Base-by-base conservation (phyloP, 352 stramenopile species). In the Discostella stelligera region DNA sequence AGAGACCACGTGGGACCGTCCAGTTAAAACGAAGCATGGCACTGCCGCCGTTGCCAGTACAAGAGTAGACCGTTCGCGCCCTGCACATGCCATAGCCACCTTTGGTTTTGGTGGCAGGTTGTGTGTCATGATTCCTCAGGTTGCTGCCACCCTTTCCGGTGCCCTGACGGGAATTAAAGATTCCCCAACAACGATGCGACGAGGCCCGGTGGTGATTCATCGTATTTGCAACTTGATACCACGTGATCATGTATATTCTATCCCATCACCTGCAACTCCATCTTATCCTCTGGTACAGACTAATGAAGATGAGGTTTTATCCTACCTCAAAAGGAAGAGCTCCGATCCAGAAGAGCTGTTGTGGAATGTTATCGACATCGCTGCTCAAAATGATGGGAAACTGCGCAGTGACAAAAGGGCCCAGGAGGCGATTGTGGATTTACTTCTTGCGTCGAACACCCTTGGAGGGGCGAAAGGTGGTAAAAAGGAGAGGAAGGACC, bases 31-130 rank as follows among this genome's bases (percentile, higher is more conserved):
- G 39, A 41, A 9, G 37, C 39, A 23, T 0, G 8, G 11, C 11
- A 8, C n/a, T 18, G 27, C 21, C n/a, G 3, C 16, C 6, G 30
- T 46, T 14, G 41, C 30, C 66, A 71, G 53, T 16, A 20, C n/a
- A 14, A 53, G 16, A 55, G 27, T 14, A 64, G 65, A 23, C 18
- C 58, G 56, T 59, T 58, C 44, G 23, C 67, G 77, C 50, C 80
- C 80, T 50, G 67, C 69, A 0, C 78, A 89, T 58, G 74, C 81
- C 23, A 74, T 89, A 53, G 81, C 79, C n/a, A 66, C 73, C 16
- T 89, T 91, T 83, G 83, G 78, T n/a, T 91, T 91, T 71, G 86
- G 86, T 46, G 86, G 85, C n/a, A 77, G 65, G 48, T 48, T 91
- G 13, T 89, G 78, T 65, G 82, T 88, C 20, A 86, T 85, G 67